Base-by-base conservation (phyloP, 768 basidiomycete species). In the Clitopilus hobsonii region DNA sequence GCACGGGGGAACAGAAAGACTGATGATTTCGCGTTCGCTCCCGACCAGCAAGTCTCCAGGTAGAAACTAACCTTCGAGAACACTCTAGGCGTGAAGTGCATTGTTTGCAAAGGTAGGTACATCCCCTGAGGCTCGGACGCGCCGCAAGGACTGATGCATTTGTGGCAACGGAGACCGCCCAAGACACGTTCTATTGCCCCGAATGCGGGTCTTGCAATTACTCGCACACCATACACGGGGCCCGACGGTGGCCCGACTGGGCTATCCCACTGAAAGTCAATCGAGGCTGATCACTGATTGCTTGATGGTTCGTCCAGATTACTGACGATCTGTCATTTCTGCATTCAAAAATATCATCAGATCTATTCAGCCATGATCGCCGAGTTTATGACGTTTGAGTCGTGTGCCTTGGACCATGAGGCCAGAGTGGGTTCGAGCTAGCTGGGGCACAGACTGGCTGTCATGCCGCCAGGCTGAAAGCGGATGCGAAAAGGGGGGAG, bases 121-220 rank as follows among this genome's bases (percentile, higher is more conserved):
- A 45, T 23, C 18, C 41, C 22, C 41, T 45, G 41, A 45, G 41
- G 22, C 10, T 45, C 18, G 18, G 41, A 45, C 22, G 41, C 41
- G 41, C n/a, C 41, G 41, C 41, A 45, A 45, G 38, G 41, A 11
- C 41, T 45, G n/a, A 45, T 45, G 41, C 41, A 45, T 45, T 45
- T 45, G 41, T 45, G 41, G 41, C 41, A 20, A 45, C 41, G 22
- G 41, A 18, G n/a, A 45, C 41, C 16, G n/a, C n/a, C 41, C 41
- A 45, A 45, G 13, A 36, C 32, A 36, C 32, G 32, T 36, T 36
- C 32, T n/a, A 36, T 36, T 45, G 22, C 41, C 22, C 41, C 41
- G 41, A 45, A 45, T 45, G 41, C 41, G 41, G 41, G 41, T 18
- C 22, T 45, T 45, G 22, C 41, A 45, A 18, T 45, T 20, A 45